Conservation (phyloP, 2,329 filamentous ascomycete species). For the Colletotrichum cordylinicola region DNA sequence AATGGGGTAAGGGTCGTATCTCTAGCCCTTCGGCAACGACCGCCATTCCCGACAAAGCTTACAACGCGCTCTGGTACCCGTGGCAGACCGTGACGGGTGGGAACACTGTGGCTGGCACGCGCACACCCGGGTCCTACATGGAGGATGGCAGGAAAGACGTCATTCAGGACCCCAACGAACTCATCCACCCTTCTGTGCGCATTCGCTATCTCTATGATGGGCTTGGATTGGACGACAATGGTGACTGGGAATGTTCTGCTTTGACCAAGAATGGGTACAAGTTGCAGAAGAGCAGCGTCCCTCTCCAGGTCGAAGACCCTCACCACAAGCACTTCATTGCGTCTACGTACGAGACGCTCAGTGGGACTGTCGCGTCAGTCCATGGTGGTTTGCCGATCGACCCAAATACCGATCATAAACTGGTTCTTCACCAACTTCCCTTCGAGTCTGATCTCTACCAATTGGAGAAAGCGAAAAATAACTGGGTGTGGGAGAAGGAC, state of each 20-base stretch:
- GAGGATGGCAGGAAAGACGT: conserved; percentile 7
- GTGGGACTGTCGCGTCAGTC: conserved; percentile 3
- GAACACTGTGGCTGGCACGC: conserved; percentile 1
- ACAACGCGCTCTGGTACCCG: conserved; percentile 1
- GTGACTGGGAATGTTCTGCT: conserved; percentile 25
- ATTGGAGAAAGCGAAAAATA: neutral
- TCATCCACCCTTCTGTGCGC: conserved; percentile 35
- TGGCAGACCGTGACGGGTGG: neutral
- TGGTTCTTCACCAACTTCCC: conserved; percentile 19
- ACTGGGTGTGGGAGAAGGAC: conserved; percentile 16
- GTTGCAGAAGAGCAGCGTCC: neutral
- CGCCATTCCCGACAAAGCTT: conserved; percentile 2
- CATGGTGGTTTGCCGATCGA: neutral
- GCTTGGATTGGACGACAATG: conserved; percentile 32
- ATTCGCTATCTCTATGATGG: conserved; percentile 36
- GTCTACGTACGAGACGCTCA: conserved; percentile 11
- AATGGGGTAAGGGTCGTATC: conserved; percentile 26
- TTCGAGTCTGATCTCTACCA: conserved; percentile 19
- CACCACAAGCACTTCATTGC: neutral
- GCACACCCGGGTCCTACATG: conserved; percentile 30
- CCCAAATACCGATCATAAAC: neutral
- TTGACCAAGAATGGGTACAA: conserved; percentile 21
- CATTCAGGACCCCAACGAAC: conserved; percentile 26
- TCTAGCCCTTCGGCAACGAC: conserved; percentile 15
- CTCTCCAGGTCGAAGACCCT: neutral